Conservation (phyloP, 331 rosid genomes). For the Stylosanthes scabra region DNA sequence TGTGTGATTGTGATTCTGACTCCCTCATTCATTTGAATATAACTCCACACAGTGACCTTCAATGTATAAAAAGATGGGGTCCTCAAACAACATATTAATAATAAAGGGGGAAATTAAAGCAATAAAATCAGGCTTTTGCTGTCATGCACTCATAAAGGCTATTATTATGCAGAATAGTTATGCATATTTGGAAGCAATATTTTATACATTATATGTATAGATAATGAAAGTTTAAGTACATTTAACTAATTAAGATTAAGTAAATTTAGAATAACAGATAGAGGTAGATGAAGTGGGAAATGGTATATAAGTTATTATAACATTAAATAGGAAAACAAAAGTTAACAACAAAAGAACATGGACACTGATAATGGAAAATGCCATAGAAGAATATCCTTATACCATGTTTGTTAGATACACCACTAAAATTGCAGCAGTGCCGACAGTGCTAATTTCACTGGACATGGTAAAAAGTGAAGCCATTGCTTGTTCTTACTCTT, state of each 20-base stretch:
- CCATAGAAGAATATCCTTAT: slow-evolving; percentile 20
- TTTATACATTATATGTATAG: too few species aligned
- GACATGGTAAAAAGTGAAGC: slow-evolving; percentile 17
- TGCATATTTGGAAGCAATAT: slow-evolving; percentile 39
- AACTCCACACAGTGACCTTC: slow-evolving; percentile 31
- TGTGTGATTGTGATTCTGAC: neutral
- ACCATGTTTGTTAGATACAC: slow-evolving; percentile 7
- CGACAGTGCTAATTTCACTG: slow-evolving; percentile 34
- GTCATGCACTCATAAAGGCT: slow-evolving; percentile 34
- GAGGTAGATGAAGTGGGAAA: too few species aligned
- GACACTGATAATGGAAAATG: slow-evolving; percentile 25
- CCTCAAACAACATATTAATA: slow-evolving; percentile 34
- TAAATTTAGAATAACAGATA: slow-evolving; percentile 28
- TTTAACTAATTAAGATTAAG: slow-evolving; percentile 37
- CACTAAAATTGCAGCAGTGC: slow-evolving; percentile 29
- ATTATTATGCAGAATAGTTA: slow-evolving; percentile 21
- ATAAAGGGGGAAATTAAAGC: neutral
- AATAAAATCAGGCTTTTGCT: slow-evolving; percentile 23
- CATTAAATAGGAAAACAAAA: neutral
- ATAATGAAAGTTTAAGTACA: neutral
- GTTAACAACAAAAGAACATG: slow-evolving; percentile 28
- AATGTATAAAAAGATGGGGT: slow-evolving; percentile 31
- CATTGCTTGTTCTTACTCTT: neutral
- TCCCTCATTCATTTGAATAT: slow-evolving; percentile 23
- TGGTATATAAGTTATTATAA: neutral